Base-by-base conservation (phyloP, 495 filamentous ascomycete genomes). In the Penicillium odoratum region DNA sequence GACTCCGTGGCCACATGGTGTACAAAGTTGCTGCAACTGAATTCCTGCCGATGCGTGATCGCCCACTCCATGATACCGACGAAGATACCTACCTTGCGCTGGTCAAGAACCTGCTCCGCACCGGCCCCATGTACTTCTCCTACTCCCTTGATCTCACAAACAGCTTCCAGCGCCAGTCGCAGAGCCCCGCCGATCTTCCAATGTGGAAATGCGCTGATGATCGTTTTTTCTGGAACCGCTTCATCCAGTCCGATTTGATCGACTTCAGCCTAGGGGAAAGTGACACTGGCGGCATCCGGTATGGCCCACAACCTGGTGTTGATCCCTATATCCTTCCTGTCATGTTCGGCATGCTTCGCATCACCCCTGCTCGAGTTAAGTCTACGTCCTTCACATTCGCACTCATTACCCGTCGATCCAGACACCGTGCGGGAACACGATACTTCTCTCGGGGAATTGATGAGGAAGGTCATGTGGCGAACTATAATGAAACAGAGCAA, bases 401-500 rank as follows among this genome's bases (percentile, higher is more conserved):
- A 8, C 82, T 98, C 11, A 94, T 98, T 58, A 92, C 93, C 5
- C 83, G 94, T 51, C 82, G 91, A 60, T 94, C 91, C 11, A 81
- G 94, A 63, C 84, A 96, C 68, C 82, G 93, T 57, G 93, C 83
- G 13, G 94, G 94, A 25, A 98, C 94, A 6, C 78, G 94, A 69
- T 97, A 97, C 77, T 92, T 98, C 68, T 93, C 95, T 0, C 86
- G 94, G 51, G 94, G 94, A 33, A 82, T 97, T 21, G 93, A 98
- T 66, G 91, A 96, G 55, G 74, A 91, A 58, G 94, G 94, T n/a
- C 83, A 97, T 68, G 95, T 92, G 5, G 89, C 92, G 18, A 98
- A 98, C 67, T 98, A 92, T 81, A 98, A 98, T 66, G 94, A 98
- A 76, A 98, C 95, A 0, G 94, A 98, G 67, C 95, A 98, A 68